Conservation (phyloP, 2,329 filamentous ascomycete genomes). For the Cladophialophora bantiana region DNA sequence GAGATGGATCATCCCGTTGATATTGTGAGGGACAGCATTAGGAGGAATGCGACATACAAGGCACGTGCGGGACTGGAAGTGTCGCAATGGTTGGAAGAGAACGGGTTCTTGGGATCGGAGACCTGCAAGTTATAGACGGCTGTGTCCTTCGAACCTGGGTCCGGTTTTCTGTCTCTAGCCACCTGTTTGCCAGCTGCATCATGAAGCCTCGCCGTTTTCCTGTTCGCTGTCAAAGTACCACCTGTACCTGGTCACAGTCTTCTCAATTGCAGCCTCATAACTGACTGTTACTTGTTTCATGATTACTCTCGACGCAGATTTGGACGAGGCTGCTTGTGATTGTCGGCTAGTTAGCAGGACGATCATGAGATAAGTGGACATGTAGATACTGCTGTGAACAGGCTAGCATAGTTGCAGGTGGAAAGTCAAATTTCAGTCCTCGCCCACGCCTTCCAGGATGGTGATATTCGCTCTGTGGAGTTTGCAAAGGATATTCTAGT, state of each 20-base stretch:
- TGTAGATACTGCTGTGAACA: not conserved
- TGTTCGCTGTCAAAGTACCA: too few species aligned
- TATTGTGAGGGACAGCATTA: constrained; percentile 84
- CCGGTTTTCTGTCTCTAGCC: not conserved
- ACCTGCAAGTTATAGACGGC: not conserved
- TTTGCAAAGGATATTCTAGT: not conserved
- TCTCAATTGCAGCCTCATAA: not conserved
- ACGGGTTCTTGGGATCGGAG: constrained; percentile 53
- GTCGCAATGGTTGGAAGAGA: constrained; percentile 76
- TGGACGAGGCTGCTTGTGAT: not conserved
- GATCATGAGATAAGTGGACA: not conserved
- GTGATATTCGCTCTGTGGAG: too few species aligned
- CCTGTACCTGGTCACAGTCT: too few species aligned
- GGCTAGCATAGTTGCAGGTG: not conserved
- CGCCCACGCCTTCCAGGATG: constrained; percentile 1
- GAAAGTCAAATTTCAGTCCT: not conserved
- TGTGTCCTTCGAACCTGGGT: not conserved
- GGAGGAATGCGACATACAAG: constrained; percentile 81
- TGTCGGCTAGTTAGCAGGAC: not conserved
- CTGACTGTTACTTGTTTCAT: not conserved
- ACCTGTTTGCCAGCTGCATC: not conserved
- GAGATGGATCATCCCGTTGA: constrained; percentile 81
- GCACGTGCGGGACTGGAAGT: constrained; percentile 75
- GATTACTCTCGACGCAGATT: not conserved
- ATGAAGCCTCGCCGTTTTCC: not conserved